Evolutionary conservation across 208 protist genomes (phyloP).

Genomic region (Trypanosoma platydactyli): DNA sequence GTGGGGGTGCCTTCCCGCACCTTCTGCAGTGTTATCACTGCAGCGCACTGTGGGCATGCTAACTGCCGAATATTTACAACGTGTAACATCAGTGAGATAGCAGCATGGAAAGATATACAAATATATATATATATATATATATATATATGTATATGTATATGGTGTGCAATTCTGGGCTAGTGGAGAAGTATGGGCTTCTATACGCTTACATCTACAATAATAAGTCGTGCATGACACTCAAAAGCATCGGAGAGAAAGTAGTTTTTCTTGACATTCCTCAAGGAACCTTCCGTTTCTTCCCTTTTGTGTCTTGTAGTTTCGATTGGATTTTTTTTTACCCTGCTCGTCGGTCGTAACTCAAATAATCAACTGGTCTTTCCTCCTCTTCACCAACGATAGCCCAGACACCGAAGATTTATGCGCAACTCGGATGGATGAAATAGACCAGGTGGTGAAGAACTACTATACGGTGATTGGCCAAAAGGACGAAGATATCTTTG

Average conservation of each 20-base stretch:
- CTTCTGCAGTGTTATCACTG: background rate
- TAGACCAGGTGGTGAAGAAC: slow-evolving; percentile 58
- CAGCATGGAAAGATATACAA: background rate
- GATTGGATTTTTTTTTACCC: background rate
- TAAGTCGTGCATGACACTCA: no score
- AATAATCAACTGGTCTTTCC: background rate
- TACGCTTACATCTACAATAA: no score
- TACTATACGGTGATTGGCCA: slow-evolving; percentile 69
- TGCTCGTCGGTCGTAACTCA: background rate
- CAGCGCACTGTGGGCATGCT: background rate
- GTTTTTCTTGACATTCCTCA: background rate
- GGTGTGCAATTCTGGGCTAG: slow-evolving; percentile 5
- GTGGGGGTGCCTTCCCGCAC: background rate
- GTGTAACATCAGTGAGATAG: background rate
- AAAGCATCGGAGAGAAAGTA: background rate
- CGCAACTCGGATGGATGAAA: slow-evolving; percentile 32
- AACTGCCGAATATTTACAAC: background rate
- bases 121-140: no score
- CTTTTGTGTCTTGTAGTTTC: slow-evolving; percentile 10
- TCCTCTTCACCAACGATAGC: background rate
- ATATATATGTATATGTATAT: background rate
- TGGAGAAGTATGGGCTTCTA: no score
- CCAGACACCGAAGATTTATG: slow-evolving; percentile 8
- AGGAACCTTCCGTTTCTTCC: background rate
- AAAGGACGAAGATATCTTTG: slow-evolving; percentile 80